These are phyloP conservation scores for Spathaspora gorwiae DNA, from an alignment of 805 yeast genomes.

Conservation along the genomic window DNA sequence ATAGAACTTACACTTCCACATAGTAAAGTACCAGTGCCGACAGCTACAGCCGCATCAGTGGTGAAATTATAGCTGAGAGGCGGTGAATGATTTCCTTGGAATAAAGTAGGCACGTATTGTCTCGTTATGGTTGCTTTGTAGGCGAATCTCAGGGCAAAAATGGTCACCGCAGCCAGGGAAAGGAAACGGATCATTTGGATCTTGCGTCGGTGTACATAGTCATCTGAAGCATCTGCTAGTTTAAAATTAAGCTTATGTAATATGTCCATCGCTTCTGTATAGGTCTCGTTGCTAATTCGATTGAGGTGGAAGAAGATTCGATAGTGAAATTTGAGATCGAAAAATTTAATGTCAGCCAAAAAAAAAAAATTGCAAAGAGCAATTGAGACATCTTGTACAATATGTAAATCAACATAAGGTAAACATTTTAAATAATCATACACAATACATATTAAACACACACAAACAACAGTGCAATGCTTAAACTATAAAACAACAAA, in stretches of 20 bases:
- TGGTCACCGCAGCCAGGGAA: conserved; percentile 67
- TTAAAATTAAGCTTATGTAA: conserved; percentile 17
- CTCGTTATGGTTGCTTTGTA: conserved; percentile 69
- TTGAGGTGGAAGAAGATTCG: too few relatives aligned
- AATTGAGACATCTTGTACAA: too few relatives aligned
- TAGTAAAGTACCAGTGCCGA: conserved; percentile 71
- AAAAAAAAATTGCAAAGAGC: too few relatives aligned
- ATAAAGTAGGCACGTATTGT: conserved; percentile 69
- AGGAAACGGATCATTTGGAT: conserved; percentile 69
- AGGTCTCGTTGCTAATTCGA: not conserved
- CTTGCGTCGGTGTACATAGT: conserved; percentile 59
- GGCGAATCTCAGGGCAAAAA: conserved; percentile 69
- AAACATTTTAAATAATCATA: too few relatives aligned
- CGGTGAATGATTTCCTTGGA: conserved; percentile 81
- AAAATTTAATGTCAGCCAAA: too few relatives aligned
- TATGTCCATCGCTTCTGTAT: conserved; percentile 1
- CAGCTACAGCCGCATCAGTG: conserved; percentile 81
- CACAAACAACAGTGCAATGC: too few relatives aligned
- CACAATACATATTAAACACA: too few relatives aligned
- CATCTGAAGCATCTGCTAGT: conserved; percentile 35
- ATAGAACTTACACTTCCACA: conserved; percentile 71
- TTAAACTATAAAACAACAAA: too few relatives aligned
- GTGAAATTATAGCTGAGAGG: conserved; percentile 73
- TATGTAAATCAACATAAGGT: too few relatives aligned
- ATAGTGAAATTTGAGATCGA: too few relatives aligned